These are phyloP conservation scores for Paecilomyces dactylethromorphus DNA, from an alignment of 2,329 filamentous ascomycete genomes.

Conservation along the genomic window DNA sequence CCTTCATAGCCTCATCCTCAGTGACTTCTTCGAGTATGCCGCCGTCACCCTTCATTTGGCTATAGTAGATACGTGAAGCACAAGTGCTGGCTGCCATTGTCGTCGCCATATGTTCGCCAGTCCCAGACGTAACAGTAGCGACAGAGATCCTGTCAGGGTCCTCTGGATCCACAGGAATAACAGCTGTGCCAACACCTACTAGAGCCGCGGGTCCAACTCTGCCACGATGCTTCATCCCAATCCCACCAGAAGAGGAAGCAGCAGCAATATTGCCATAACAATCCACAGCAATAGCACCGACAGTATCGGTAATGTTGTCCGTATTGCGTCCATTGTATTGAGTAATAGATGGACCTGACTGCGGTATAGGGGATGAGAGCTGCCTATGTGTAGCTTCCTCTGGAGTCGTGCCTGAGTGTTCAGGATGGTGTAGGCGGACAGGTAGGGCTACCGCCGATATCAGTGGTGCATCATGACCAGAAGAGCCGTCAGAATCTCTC, in stretches of 20 bases:
- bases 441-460: not conserved
- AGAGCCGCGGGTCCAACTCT: conserved; percentile 88
- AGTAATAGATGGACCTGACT: not conserved
- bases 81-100: conserved; percentile 85
- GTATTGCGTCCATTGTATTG: conserved; percentile 16
- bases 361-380: not conserved
- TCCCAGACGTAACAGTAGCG: conserved; percentile 85
- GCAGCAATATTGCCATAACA: conserved; percentile 80
- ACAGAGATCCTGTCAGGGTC: conserved; percentile 66
- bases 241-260: conserved; percentile 91
- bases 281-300: conserved; percentile 92
- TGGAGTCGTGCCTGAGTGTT: not conserved
- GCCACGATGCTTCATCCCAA: conserved; percentile 95
- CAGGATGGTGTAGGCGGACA: not conserved
- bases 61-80: conserved; percentile 75
- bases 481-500: not conserved
- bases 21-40: conserved; percentile 60
- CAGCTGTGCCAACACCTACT: conserved; percentile 82
- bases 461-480: not conserved
- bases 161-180: conserved; percentile 68
- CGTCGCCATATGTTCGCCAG: conserved; percentile 96
- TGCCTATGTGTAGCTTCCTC: not conserved
- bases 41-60: conserved; percentile 51
- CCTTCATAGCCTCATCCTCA: conserved; percentile 71
- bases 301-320: conserved; percentile 81